Evolutionary conservation across 2,329 filamentous ascomycete genomes (phyloP).

Genomic region (Pleoardoris graminearum): DNA sequence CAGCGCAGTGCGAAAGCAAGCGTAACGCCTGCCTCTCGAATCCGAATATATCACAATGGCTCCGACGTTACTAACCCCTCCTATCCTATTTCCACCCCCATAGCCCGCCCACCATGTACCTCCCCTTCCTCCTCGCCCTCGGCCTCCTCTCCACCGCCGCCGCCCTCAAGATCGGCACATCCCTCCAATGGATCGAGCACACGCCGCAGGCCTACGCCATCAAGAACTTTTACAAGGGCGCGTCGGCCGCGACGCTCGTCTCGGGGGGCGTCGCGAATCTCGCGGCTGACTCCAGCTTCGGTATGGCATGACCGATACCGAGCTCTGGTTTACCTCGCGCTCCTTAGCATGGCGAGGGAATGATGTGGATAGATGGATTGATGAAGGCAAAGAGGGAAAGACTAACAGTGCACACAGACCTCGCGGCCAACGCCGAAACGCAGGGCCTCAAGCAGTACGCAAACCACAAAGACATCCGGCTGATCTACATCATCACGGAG

Average conservation of each 20-base stretch:
- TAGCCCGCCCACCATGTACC: constrained; percentile 1
- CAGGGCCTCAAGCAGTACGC: constrained; percentile 31
- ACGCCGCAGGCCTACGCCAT: constrained; percentile 33
- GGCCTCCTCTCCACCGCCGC: neutral
- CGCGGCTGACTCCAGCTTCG: constrained; percentile 14
- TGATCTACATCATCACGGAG: constrained; percentile 35
- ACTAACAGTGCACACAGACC: constrained; percentile 19
- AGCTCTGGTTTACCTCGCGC: too few species aligned
- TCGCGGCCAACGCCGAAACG: constrained; percentile 36
- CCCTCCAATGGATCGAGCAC: constrained; percentile 31
- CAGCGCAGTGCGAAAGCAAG: neutral
- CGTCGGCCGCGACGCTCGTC: constrained; percentile 11
- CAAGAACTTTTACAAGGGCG: constrained; percentile 28
- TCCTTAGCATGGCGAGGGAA: too few species aligned
- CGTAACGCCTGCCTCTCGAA: too few species aligned
- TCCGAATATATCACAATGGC: neutral
- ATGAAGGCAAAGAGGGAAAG: too few species aligned
- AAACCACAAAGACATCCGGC: constrained; percentile 27
- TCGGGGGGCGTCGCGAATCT: constrained; percentile 29
- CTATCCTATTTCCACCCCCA: neutral
- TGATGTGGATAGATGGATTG: too few species aligned
- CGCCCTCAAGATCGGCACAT: constrained; percentile 23
- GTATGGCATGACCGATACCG: too few species aligned
- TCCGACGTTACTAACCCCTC: neutral
- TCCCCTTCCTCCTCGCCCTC: neutral